phyloP scores from a whole-genome alignment of 768 basidiomycete genomes.

The Trametes elegans region DNA sequence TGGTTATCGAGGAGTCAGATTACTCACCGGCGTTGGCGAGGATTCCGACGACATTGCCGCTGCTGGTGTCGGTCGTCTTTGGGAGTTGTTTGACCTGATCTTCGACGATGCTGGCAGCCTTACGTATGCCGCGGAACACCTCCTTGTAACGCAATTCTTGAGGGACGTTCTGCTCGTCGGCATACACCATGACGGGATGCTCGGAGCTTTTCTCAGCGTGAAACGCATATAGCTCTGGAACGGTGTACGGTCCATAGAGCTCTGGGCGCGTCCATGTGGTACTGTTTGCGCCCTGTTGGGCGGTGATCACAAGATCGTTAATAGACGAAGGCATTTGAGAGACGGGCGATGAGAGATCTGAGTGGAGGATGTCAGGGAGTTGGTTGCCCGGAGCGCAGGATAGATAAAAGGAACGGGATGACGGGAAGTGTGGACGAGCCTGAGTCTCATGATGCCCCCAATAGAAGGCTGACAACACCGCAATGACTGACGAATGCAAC shows the following conservation, averaged over 20 bases:
- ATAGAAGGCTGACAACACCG: no score
- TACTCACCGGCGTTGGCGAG: conserved; percentile 12
- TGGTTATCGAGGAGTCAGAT: background rate
- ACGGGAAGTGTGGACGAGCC: no score
- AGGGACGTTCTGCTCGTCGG: conserved; percentile 16
- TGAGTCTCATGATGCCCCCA: no score
- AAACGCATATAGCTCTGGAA: conserved; percentile 38
- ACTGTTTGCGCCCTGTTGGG: conserved; percentile 4
- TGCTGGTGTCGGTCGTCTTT: background rate
- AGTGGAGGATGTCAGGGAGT: no score
- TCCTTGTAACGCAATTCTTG: conserved; percentile 26
- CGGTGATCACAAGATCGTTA: background rate
- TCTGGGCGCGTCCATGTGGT: conserved; percentile 34
- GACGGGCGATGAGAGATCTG: background rate
- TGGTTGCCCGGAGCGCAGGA: no score
- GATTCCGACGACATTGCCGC: conserved; percentile 26
- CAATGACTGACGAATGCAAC: no score
- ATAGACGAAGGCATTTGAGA: no score
- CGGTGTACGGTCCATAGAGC: conserved; percentile 32
- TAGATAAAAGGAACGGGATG: no score
- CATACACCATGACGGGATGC: conserved; percentile 33
- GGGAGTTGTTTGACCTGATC: conserved; percentile 7
- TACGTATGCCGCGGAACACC: conserved; percentile 26
- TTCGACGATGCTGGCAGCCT: conserved; percentile 22
- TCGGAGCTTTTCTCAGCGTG: conserved; percentile 31